Conservation (phyloP, 1,139 yeast species). For the Barnettozyma hawaiiensis region DNA sequence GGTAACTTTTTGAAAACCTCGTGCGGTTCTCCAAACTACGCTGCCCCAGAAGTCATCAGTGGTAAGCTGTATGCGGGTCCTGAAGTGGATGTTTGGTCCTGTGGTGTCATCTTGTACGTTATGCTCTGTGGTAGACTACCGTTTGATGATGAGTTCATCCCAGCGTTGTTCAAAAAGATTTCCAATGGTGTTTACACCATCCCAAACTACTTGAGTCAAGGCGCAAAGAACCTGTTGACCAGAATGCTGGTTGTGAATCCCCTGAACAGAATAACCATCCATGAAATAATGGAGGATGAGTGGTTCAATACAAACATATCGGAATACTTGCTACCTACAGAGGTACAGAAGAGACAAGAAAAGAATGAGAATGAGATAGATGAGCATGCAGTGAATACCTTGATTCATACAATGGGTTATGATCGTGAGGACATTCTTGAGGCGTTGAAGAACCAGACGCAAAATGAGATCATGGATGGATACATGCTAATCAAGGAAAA, state of each 20-base stretch:
- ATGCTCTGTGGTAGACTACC: conserved; percentile 97
- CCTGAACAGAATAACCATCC: conserved; percentile 88
- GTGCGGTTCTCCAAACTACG: conserved; percentile 97
- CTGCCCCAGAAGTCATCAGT: conserved; percentile 96
- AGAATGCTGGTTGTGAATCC: conserved; percentile 97
- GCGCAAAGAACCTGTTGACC: conserved; percentile 81
- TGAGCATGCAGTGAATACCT: conserved; percentile 72
- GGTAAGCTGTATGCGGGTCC: conserved; percentile 98
- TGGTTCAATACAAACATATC: conserved; percentile 90
- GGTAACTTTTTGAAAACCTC: conserved; percentile 93
- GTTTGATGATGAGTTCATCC: conserved; percentile 95
- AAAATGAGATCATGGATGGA: conserved; percentile 86
- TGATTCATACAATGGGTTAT: conserved; percentile 88
- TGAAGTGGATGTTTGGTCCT: conserved; percentile 98
- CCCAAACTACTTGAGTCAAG: conserved; percentile 83
- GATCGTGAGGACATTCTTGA: conserved; percentile 81
- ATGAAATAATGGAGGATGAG: conserved; percentile 90
- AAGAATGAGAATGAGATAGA: conserved; percentile 40
- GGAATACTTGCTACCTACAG: conserved; percentile 75
- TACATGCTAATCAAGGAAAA: conserved; percentile 86
- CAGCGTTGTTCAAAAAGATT: conserved; percentile 91
- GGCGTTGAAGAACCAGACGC: conserved; percentile 52
- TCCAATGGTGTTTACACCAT: conserved; percentile 91
- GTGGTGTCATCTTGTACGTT: conserved; percentile 93
- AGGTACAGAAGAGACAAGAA: conserved; percentile 32